Evolutionary conservation across 306 rosid species (phyloP), one percentile per base, ranked within the genome.

Genomic region (Carpinus viminea): DNA sequence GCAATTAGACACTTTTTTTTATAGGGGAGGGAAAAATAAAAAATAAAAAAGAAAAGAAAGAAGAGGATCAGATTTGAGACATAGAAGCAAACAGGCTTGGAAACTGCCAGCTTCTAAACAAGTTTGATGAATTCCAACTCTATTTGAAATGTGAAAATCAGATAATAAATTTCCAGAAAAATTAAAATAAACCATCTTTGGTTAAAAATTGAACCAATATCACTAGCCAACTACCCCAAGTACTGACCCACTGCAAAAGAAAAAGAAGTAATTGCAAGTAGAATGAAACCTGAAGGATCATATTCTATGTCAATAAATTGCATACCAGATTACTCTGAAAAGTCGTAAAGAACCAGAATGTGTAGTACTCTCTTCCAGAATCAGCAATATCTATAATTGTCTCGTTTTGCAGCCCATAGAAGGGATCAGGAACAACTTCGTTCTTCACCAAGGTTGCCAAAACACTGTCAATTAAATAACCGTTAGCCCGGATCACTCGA

Each of bases 261-360:
- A 41, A 41, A 41, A 59, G 4, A 28, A 62, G 15, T 62, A 2
- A 28, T 62, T 62, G 31, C 45, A 62, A 5, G 3, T 1, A 62
- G 18, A 12, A 12, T 12, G 6, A 62, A 62, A 50, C 1, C 41
- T 36, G 52, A 12, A 64, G 31, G 41, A 79, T 62, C 17, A 55
- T 38, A 53, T 60, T 7, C 5, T 55, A 61, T 47, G 45, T 17
- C 31, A 34, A 38, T 13, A 26, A 7, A n/a, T 74, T 7, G 59
- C 81, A 12, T 85, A 94, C 98, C 92, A 89, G 91, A 53, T 82
- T 89, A 82, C 90, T 87, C 60, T 81, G 86, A 72, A 94, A 94
- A 57, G 88, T 79, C 3, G 91, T 94, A 53, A 92, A 94, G 85
- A 92, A 89, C 97, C 97, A 92, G 79, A 92, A 94, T n/a, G 98